Evolutionary conservation across 1,284 basidiomycete species (phyloP).

Genomic region (Tilletia horrida): DNA sequence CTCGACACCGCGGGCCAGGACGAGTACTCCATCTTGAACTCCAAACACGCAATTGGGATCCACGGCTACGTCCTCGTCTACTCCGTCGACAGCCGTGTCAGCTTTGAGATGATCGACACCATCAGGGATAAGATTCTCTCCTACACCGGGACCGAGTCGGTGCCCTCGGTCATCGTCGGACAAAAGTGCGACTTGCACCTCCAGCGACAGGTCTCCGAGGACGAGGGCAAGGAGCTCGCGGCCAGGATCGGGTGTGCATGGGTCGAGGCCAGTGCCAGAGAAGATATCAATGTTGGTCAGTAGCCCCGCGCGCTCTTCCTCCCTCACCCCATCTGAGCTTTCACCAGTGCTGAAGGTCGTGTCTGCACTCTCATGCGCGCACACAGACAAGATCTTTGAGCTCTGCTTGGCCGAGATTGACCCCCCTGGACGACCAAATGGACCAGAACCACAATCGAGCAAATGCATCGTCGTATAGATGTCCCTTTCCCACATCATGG

Average conservation of each 20-base stretch:
- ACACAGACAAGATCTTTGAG: conserved; percentile 49
- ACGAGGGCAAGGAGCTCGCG: conserved; percentile 51
- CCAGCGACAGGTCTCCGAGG: conserved; percentile 46
- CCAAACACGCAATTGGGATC: conserved; percentile 76
- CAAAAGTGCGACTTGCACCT: conserved; percentile 81
- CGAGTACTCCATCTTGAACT: conserved; percentile 76
- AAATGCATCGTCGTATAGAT: conserved; percentile 49
- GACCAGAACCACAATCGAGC: conserved; percentile 45
- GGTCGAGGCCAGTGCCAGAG: conserved; percentile 51
- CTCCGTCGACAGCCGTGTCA: conserved; percentile 83
- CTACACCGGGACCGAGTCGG: conserved; percentile 81
- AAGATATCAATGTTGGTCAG: conserved; percentile 51
- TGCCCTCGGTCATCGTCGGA: conserved; percentile 94
- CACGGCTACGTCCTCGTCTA: conserved; percentile 89
- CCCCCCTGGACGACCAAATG: conserved; percentile 38
- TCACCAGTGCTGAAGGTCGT: no score
- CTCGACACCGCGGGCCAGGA: conserved; percentile 97
- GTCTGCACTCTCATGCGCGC: background rate
- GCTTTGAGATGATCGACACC: conserved; percentile 93
- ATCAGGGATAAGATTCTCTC: conserved; percentile 97
- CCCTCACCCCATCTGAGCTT: background rate
- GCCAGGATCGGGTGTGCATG: conserved; percentile 47
- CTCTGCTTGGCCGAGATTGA: conserved; percentile 51
- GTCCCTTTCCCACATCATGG: background rate
- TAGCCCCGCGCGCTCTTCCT: conserved; percentile 12